These are phyloP conservation scores for Coniferiporia sulphurascens DNA, from an alignment of 1,284 basidiomycete genomes.

Conservation along the genomic window DNA sequence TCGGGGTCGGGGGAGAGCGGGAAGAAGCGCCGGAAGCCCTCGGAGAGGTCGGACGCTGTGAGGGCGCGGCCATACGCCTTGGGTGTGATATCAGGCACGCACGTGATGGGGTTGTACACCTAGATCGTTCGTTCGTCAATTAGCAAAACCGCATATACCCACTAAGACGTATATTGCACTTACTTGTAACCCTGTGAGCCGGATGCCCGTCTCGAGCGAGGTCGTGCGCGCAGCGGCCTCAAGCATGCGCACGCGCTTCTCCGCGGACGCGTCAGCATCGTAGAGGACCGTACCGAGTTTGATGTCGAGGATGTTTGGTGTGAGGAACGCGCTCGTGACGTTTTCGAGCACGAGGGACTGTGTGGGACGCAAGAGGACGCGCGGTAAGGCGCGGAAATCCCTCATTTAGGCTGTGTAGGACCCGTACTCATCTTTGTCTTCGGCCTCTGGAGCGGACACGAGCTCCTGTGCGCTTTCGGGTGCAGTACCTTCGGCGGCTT, in stretches of 20 bases:
- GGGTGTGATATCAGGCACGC: constrained; percentile 54
- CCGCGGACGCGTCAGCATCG: constrained; percentile 61
- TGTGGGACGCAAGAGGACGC: constrained; percentile 25
- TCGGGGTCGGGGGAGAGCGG: constrained; percentile 39
- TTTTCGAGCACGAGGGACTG: constrained; percentile 87
- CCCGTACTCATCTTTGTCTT: constrained; percentile 47
- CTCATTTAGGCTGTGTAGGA: background rate
- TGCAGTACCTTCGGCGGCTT: background rate
- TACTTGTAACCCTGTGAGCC: constrained; percentile 89
- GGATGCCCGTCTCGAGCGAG: constrained; percentile 67
- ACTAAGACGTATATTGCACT: constrained; percentile 20
- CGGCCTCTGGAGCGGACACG: constrained; percentile 19
- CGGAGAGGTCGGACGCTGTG: constrained; percentile 58
- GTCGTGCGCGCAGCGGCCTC: constrained; percentile 70
- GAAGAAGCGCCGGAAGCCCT: constrained; percentile 78
- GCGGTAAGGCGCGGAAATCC: background rate
- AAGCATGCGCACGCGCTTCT: constrained; percentile 80
- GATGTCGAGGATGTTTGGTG: constrained; percentile 86
- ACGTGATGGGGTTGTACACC: constrained; percentile 68
- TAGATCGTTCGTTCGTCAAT: constrained; percentile 29
- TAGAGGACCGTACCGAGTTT: constrained; percentile 89
- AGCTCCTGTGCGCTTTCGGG: background rate
- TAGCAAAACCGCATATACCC: background rate
- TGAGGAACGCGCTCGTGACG: constrained; percentile 63
- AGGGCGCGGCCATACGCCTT: constrained; percentile 83